phyloP scores from a whole-genome alignment of 805 yeast genomes.

The Dipodascopsis uninucleata region DNA sequence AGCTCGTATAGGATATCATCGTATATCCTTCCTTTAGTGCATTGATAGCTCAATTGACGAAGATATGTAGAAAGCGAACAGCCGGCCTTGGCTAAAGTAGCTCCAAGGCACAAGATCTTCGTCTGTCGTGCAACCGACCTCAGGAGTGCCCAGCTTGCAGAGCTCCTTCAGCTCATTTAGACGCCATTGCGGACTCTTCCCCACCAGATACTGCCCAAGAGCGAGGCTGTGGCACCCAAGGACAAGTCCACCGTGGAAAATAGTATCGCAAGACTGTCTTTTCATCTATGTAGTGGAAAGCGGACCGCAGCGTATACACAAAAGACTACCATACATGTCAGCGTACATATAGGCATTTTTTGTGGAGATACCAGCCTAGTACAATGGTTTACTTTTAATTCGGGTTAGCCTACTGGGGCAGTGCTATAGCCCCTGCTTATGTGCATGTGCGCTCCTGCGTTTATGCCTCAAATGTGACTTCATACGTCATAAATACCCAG shows the following conservation, averaged over 20 bases:
- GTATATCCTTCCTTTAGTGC: too few relatives aligned
- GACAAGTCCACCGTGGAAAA: neutral
- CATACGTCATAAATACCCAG: too few relatives aligned
- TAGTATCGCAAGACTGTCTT: neutral
- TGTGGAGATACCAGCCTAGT: neutral
- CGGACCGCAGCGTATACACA: neutral
- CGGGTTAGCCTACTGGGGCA: conserved; percentile 3
- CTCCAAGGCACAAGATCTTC: too few relatives aligned
- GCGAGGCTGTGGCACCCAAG: neutral
- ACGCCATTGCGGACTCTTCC: too few relatives aligned
- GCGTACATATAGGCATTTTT: neutral
- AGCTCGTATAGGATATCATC: too few relatives aligned
- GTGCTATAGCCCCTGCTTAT: conserved; percentile 3
- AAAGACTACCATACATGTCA: neutral
- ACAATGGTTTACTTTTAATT: neutral
- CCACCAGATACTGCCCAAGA: too few relatives aligned
- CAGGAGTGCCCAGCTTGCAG: too few relatives aligned
- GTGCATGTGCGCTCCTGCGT: neutral
- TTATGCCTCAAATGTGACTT: neutral
- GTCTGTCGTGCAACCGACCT: too few relatives aligned
- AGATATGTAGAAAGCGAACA: too few relatives aligned
- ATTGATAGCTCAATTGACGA: too few relatives aligned
- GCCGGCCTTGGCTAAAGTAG: too few relatives aligned
- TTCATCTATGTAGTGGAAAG: neutral
- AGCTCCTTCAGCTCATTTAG: too few relatives aligned